phyloP scores from a whole-genome alignment of 441 rosid species.

The Metrosideros polymorpha region DNA sequence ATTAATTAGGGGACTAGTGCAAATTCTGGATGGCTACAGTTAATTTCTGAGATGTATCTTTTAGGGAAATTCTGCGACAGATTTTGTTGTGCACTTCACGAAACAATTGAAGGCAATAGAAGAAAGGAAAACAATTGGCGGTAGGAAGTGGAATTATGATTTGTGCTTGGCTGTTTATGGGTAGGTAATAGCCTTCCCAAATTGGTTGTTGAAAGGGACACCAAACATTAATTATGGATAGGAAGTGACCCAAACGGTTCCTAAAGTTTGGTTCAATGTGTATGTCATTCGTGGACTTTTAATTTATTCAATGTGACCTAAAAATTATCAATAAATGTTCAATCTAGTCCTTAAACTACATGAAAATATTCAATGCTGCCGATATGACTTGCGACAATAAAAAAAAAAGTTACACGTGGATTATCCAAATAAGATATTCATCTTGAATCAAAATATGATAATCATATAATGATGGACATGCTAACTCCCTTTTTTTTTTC shows the following conservation, averaged over 20 bases:
- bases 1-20: background rate
- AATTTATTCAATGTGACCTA: fast-evolving
- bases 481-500: background rate
- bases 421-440: background rate
- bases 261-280: background rate
- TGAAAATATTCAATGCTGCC: background rate
- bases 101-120: background rate
- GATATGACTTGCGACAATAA: background rate
- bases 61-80: background rate
- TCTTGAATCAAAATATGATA: background rate
- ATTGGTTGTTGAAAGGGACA: background rate
- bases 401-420: background rate
- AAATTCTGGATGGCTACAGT: background rate
- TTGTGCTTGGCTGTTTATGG: background rate
- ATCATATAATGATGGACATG: background rate
- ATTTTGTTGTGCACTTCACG: background rate
- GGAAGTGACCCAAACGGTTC: background rate
- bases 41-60: background rate
- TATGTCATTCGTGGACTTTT: background rate
- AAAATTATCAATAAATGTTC: background rate
- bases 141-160: background rate
- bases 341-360: background rate
- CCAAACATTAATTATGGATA: background rate
- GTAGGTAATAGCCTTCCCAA: background rate
- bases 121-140: background rate